Evolutionary conservation across 1,284 basidiomycete species (phyloP).

Genomic region (Exsudoporus floridanus): DNA sequence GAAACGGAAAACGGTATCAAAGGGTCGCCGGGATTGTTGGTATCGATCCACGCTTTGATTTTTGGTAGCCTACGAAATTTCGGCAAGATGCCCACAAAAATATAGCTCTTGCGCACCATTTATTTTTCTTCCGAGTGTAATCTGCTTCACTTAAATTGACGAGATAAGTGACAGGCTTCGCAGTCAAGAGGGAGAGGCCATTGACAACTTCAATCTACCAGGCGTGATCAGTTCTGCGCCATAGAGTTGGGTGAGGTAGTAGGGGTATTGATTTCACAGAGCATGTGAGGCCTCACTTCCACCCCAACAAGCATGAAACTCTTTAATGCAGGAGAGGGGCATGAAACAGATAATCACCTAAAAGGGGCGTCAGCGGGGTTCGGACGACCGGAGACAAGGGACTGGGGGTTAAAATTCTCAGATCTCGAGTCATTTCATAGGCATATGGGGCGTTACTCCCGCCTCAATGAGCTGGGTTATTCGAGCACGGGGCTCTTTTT

Average conservation of each 20-base stretch:
- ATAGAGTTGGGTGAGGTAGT: constrained; percentile 8
- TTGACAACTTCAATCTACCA: constrained; percentile 94
- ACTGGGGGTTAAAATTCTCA: constrained; percentile 36
- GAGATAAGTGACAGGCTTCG: constrained; percentile 97
- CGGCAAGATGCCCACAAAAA: neutral
- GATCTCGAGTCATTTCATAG: constrained; percentile 59
- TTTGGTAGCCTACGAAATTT: constrained; percentile 71
- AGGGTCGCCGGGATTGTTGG: constrained; percentile 93
- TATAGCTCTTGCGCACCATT: constrained; percentile 63
- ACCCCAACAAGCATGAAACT: constrained; percentile 58
- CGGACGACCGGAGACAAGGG: neutral
- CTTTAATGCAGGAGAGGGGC: constrained; percentile 52
- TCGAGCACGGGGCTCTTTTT: constrained; percentile 76
- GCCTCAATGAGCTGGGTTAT: constrained; percentile 75
- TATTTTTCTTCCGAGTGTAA: constrained; percentile 98
- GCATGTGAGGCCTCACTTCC: constrained; percentile 66
- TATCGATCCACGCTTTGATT: constrained; percentile 99
- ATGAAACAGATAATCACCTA: constrained; percentile 24
- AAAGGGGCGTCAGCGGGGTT: constrained; percentile 10
- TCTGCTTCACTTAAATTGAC: constrained; percentile 97
- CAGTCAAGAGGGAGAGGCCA: constrained; percentile 86
- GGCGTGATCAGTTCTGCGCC: constrained; percentile 18
- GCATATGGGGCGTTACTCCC: constrained; percentile 75
- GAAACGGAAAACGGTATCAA: constrained; percentile 98
- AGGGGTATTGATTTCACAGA: constrained; percentile 55